Evolutionary conservation across 495 filamentous ascomycete genomes (phyloP), one percentile per base, ranked within the genome.

Genomic region (Aspergillus incahuasiensis): DNA sequence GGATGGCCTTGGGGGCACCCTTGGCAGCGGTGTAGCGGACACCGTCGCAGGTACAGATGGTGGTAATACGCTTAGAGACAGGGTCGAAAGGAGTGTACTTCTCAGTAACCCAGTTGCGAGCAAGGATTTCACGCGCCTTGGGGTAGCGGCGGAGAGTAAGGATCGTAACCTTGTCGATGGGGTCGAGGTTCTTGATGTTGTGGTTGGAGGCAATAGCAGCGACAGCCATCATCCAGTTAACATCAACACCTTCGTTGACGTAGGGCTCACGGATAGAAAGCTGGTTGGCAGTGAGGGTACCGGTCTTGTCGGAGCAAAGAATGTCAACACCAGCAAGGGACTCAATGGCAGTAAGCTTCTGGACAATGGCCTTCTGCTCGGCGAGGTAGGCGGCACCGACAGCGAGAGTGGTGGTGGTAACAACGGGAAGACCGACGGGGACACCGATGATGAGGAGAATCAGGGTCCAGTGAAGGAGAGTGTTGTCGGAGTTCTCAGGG

Each of bases 211-310:
- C 86, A 50, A 89, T 80, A 57, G 84, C 86, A 46, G 86, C 85
- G 56, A 86, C 83, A 56, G 85, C 84, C 84, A 89, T 87, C 84
- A 88, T 87, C 85, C 85, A 89, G 75, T 88, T 85, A 71, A 88
- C 81, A 75, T 87, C 85, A 62, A 86, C 80, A 68, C 85, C 86
- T 73, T 88, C 85, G 55, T 83, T 79, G 67, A 87, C 83, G 73
- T 85, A 89, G 49, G 85, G 85, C 67, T 88, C 86, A 71, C 86
- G 84, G 67, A 88, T 89, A 65, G 78, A 82, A 9, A 89, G 78
- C 72, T 89, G 85, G 74, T 89, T 89, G 57, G 86, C 86, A 60
- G 86, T 88, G 62, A 89, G 80, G 40, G 75, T 95, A 86, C 90
- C 90, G 58, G 84, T 86, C 78, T 88, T 88, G 71, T 88, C 85